Evolutionary conservation across 805 yeast genomes (phyloP), one percentile per base, ranked within the genome.

Genomic region (Candida orba): DNA sequence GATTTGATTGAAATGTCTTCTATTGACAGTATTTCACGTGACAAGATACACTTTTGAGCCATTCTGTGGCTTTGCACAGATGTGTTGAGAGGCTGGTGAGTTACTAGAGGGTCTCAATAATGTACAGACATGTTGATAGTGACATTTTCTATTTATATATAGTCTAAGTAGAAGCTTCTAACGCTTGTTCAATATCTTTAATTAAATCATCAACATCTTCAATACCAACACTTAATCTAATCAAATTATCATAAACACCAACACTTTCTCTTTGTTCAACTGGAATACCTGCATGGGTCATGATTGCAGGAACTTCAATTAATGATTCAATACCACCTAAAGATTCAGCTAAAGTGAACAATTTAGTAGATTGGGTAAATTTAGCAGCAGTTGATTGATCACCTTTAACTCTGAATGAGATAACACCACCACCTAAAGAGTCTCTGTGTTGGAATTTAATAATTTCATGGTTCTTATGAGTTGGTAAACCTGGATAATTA

Each of bases 241-340:
- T 72, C 65, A 87, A 74, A 65, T 85, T 88, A 58, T 85, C 95
- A 54, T 60, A 84, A 38, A 86, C 93, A 51, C 95, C 95, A 47
- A 79, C 74, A 41, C 78, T 75, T 66, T 83, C 91, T 67, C 95
- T 79, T 56, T 78, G 81, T 42, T 71, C 85, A 62, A 72, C 71
- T 58, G 93, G 88, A 63, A 86, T 86, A 61, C 95, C 95, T 44
- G 91, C 93, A 58, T 86, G 95, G 56, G 95, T 86, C 95, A 86
- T 86, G 45, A 79, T 78, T 38, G 95, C 93, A 35, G 95, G 96
- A 39, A 87, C 90, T 67, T 87, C 95, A 52, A 84, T 68, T 58
- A 86, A 71, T 8, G 90, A 81, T 69, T 87, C 95, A 50, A 87
- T 81, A 54, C 95, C 95, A 53, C 96, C 96, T 49, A 87, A 75